A percentile compares a stretch with the other conserved stretches of the same genome.
phyloP scores from a whole-genome alignment of 2,329 filamentous ascomycete genomes.

The Dothideomycetidae sp. region DNA sequence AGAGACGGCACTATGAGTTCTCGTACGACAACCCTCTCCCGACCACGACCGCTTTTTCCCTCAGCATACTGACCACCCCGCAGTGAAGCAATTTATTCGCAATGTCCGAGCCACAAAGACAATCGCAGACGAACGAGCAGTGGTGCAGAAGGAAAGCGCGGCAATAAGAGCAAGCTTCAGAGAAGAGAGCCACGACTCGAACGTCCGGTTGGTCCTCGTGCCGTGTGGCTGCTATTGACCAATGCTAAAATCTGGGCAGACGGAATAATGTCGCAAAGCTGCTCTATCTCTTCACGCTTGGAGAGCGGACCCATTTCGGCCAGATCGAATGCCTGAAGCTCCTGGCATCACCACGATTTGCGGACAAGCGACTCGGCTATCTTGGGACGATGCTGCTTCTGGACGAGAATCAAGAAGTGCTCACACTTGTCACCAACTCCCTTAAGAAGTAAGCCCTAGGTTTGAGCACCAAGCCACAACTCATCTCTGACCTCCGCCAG shows the following conservation, averaged over 20 bases:
- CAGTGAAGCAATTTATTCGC: conserved; percentile 99
- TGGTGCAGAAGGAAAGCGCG: conserved; percentile 97
- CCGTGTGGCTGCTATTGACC: conserved; percentile 11
- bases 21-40: conserved; percentile 29
- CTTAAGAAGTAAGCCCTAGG: conserved; percentile 66
- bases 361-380: conserved; percentile 92
- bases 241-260: conserved; percentile 34
- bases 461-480: not conserved
- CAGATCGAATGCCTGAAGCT: conserved; percentile 99
- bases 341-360: conserved; percentile 88
- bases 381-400: conserved; percentile 89
- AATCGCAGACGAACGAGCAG: conserved; percentile 93
- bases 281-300: conserved; percentile 92
- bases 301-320: conserved; percentile 94
- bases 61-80: conserved; percentile 13
- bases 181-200: conserved; percentile 87
- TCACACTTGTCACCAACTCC: conserved; percentile 95
- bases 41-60: conserved; percentile 6
- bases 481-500: conserved; percentile 33
- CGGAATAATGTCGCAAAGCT: conserved; percentile 98
- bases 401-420: conserved; percentile 95
- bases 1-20: conserved; percentile 43
- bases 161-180: conserved; percentile 94
- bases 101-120: conserved; percentile 98
- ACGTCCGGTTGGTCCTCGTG: conserved; percentile 53